Conservation (phyloP, 768 basidiomycete genomes). For the Rhodosporidiobolus sp. region DNA sequence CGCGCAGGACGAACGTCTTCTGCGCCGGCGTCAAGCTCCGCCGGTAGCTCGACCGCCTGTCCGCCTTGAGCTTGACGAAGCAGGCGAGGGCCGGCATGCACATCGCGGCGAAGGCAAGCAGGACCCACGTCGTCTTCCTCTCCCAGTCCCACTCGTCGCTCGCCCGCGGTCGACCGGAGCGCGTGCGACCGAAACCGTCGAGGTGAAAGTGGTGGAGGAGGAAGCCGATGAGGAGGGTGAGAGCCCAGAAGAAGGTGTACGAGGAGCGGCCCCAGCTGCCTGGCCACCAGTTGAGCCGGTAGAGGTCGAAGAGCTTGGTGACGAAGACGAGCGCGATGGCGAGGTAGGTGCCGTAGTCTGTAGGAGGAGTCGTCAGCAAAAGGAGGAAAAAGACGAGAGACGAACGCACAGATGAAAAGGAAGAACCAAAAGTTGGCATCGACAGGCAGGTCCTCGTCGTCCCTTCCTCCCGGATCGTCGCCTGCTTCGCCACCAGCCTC, state of each 20-base stretch:
- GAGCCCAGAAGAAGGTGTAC: constrained; percentile 49
- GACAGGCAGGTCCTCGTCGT: constrained; percentile 44
- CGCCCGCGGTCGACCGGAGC: background rate
- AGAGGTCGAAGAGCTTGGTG: constrained; percentile 53
- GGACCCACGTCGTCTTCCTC: constrained; percentile 45
- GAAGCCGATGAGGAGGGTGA: constrained; percentile 41
- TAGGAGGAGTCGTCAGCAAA: background rate
- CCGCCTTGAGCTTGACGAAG: constrained; percentile 51
- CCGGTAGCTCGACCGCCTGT: constrained; percentile 50
- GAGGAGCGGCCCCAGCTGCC: constrained; percentile 48
- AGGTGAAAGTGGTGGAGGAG: constrained; percentile 41
- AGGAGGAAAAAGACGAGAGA: background rate
- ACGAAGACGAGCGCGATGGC: constrained; percentile 53
- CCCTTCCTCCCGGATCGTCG: constrained; percentile 1
- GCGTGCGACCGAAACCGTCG: constrained; percentile 38
- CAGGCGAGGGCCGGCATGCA: constrained; percentile 44
- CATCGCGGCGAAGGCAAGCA: constrained; percentile 43
- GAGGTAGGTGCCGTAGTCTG: constrained; percentile 49
- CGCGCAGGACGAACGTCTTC: constrained; percentile 45
- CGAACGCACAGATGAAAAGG: constrained; percentile 46
- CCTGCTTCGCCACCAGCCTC: background rate
- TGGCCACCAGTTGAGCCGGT: constrained; percentile 52
- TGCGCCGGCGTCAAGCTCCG: constrained; percentile 48
- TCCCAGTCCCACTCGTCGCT: constrained; percentile 43
- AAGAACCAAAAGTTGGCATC: constrained; percentile 54